Evolutionary conservation across 2,329 filamentous ascomycete species (phyloP), one percentile per base, ranked within the genome.

Genomic region (Neopestalotiopsis sp.): DNA sequence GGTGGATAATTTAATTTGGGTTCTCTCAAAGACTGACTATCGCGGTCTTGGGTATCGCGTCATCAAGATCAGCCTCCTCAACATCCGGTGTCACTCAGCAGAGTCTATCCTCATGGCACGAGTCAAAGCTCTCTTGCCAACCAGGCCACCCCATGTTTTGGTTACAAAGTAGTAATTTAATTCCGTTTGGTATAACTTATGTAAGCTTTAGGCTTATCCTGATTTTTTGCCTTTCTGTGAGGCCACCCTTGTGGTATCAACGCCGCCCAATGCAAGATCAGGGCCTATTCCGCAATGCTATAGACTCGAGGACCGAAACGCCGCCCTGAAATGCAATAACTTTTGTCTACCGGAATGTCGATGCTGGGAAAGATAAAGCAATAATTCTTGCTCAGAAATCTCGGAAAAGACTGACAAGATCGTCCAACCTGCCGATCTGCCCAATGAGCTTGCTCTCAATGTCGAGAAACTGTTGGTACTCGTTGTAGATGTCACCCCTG

Each of bases 401-500:
- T 71, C 93, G 87, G 73, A 98, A 86, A 13, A 96, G 87, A 32
- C 92, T 92, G 61, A 98, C 91, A 73, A 97, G 84, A 66, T 96
- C 92, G 81, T 99, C 96, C 73, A 97, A 85, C 70, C 94, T 88
- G 78, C 89, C 89, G 12, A 98, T 85, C 80, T 98, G 94, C 1
- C 90, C 89, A 45, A 97, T 83, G 52, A 99, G 83, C 82, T 91
- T 91, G 75, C 91, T 89, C 77, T 92, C 89, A 70, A 94, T 83
- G 49, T 88, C 88, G 71, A 91, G 83, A 75, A 89, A 88, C 59
- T 81, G 80, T 68, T 85, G 83, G 71, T 90, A 89, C 74, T 87
- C 84, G 73, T 88, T 88, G 77, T 94, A 88, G 76, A 98, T 94
- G 66, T 90, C 89, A 45, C 90, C 87, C 38, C 89, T 91, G 73